Base-by-base conservation (phyloP, 2,329 filamentous ascomycete genomes). In the Cryphonectria radicalis region DNA sequence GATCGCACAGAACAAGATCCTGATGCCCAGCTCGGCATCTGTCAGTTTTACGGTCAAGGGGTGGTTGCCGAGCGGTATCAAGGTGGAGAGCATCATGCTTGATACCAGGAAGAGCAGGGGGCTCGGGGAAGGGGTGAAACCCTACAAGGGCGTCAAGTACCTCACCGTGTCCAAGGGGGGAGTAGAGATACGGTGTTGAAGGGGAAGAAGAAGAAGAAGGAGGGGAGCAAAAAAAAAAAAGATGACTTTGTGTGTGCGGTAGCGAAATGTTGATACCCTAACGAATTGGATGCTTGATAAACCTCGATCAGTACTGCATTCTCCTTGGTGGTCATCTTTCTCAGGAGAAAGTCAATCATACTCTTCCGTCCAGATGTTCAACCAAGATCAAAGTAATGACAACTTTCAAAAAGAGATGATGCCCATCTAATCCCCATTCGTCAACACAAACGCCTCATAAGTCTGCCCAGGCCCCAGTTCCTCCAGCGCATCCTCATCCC, bases 101-200 rank as follows among this genome's bases (percentile, higher is more conserved):
- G 86, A 94, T 79, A 85, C 89, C n/a, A 91, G 93, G 79, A 94
- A 91, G 82, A 97, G 93, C 80, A 89, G 91, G 70, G 96, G 96
- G 0, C 77, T 99, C 63, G 94, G 94, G 0, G 94, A 97, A 75
- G 90, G 92, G 2, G 90, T 98, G 55, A 97, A 94, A 82, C 96
- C 96, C 35, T 98, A 97, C 82, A 99, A 98, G 83, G 96, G 96
- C 1, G 96, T 99, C 75, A 99, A 99, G 82, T 99, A 99, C 81
- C 80, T 99, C 76, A 98, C 95, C 22, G 84, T 91, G 65, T 91
- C 89, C 77, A 89, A 89, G 74, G 86, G 87, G 19, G 90, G 89
- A 32, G 84, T 91, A 59, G 90, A 92, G 80, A 85, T 90, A 75
- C 83, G 90, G 76, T 91, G 89, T 78, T 90, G 73, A 77, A 40